Base-by-base conservation (phyloP, 1,139 yeast species). In the Sugiyamaella castrensis region DNA sequence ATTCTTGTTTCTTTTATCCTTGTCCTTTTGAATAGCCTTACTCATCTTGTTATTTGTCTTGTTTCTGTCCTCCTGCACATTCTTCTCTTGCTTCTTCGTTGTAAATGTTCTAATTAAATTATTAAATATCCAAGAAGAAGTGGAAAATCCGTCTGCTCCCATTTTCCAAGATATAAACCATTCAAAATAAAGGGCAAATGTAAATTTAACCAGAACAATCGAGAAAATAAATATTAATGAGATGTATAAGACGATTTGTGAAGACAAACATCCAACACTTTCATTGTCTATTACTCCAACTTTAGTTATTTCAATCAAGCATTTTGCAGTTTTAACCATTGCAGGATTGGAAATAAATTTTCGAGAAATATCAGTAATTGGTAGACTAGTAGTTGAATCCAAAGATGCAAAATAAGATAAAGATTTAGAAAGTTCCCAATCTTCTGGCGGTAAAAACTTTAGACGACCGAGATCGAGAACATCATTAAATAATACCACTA, bases 221-320 rank as follows among this genome's bases (percentile, higher is more conserved):
- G 89, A 74, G 46, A 87, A 72, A 56, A 88, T 86, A 61, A 88
- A 84, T n/a, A 82, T 77, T 62, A 87, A 75, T 0, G 95, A 82
- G 9, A 81, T 73, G 56, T 77, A 76, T 55, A 87, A 73, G 0
- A 87, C 91, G 41, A 85, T 77, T 51, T 77, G 73, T 1, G 95
- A 84, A 0, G 94, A 86, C 64, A 87, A 80, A 69, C 96, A 88
- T 10, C 96, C 96, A 55, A 87, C 77, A 9, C 95, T 80, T 45
- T 85, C 86, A 0, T 88, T 78, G 64, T 87, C 95, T 50, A 88
- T 79, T 33, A 79, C 80, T 29, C 96, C 96, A 24, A 87, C 89
- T 68, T 84, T 87, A 40, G 85, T 74, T 46, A 86, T 82, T 67
- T 88, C 96, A 8, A 83, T 74, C 40, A 87, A 71, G 68, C 96